phyloP scores from a whole-genome alignment of 768 basidiomycete genomes.

The Lyophyllum decastes region DNA sequence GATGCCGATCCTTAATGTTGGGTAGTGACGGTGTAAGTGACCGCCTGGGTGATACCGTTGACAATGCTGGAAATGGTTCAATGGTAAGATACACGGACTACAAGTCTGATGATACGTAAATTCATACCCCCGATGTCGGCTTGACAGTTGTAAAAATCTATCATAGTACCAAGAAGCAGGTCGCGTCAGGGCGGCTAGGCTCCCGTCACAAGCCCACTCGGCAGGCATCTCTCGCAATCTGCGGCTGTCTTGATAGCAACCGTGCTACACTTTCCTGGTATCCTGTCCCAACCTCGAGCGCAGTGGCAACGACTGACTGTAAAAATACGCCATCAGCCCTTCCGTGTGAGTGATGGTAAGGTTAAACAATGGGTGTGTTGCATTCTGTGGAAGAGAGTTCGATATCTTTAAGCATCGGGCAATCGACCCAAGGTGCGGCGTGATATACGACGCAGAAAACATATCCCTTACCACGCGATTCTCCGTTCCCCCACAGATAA shows the following conservation, averaged over 20 bases:
- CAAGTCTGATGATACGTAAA: no score
- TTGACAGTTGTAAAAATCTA: no score
- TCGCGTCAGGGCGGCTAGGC: no score
- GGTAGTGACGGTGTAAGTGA: no score
- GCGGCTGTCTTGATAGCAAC: not conserved
- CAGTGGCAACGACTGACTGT: slow-evolving; percentile 54
- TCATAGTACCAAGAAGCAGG: no score
- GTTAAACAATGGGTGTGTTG: slow-evolving; percentile 80
- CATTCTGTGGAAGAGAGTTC: slow-evolving; percentile 56
- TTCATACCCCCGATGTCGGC: no score
- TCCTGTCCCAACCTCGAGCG: slow-evolving; percentile 15
- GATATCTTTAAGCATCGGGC: no score
- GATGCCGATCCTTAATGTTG: no score
- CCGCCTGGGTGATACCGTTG: no score
- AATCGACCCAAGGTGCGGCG: no score
- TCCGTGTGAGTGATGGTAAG: slow-evolving; percentile 69
- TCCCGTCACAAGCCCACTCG: not conserved
- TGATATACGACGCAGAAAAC: not conserved
- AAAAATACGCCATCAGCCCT: slow-evolving; percentile 72
- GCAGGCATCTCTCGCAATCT: not conserved
- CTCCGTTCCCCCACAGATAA: slow-evolving; percentile 56
- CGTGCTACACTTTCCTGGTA: not conserved
- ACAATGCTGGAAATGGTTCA: no score
- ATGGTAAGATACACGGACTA: no score
- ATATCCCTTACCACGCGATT: slow-evolving; percentile 60